These are phyloP conservation scores for Lipomyces japonicus DNA, from an alignment of 805 yeast species.

Conservation along the genomic window DNA sequence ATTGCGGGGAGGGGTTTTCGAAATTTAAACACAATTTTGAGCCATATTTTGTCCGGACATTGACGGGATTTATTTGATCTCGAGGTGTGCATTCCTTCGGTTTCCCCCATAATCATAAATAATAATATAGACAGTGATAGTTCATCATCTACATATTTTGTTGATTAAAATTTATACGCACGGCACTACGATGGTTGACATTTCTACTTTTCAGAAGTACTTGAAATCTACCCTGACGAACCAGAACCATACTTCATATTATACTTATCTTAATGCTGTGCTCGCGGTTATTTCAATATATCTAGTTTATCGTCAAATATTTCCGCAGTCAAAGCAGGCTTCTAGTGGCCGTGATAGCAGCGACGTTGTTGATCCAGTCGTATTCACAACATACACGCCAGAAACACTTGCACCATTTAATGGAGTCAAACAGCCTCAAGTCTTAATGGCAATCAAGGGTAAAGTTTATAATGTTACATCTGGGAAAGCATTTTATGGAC, in stretches of 20 bases:
- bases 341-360: slow-evolving; percentile 2
- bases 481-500: slow-evolving; percentile 70
- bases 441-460: slow-evolving; percentile 73
- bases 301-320: slow-evolving; percentile 13
- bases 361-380: slow-evolving; percentile 30
- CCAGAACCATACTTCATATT: too few species aligned
- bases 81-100: too few species aligned
- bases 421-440: slow-evolving; percentile 43
- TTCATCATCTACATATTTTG: too few species aligned
- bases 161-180: too few species aligned
- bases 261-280: slow-evolving; percentile 11
- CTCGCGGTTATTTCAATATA: slow-evolving; percentile 10
- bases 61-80: too few species aligned
- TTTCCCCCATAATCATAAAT: too few species aligned
- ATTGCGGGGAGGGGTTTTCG: too few species aligned
- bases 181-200: slow-evolving; percentile 5
- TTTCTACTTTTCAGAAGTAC: not conserved
- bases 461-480: slow-evolving; percentile 70
- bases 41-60: too few species aligned
- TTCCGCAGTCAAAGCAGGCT: slow-evolving; percentile 7
- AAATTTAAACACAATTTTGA: too few species aligned
- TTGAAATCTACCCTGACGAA: not conserved
- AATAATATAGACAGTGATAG: too few species aligned
- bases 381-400: slow-evolving; percentile 61
- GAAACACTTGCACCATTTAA: slow-evolving; percentile 66